phyloP scores from a whole-genome alignment of 2,329 filamentous ascomycete species.

The Leptosphaerulina australis region DNA sequence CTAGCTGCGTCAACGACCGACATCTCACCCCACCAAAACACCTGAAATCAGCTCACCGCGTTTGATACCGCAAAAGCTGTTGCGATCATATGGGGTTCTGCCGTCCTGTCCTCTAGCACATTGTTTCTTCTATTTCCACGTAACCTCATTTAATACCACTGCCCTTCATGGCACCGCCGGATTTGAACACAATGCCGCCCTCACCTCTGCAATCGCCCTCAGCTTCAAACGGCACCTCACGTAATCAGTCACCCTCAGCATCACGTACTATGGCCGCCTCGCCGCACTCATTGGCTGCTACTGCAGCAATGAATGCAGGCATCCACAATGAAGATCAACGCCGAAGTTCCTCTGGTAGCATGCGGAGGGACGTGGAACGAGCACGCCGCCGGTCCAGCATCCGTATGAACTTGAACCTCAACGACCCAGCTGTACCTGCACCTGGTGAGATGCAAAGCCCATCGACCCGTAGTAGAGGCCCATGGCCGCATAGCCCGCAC shows the following conservation, averaged over 20 bases:
- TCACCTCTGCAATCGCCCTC: slow-evolving; percentile 52
- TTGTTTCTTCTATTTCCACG: background rate
- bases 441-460: slow-evolving; percentile 70
- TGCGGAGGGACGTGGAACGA: slow-evolving; percentile 48
- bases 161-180: slow-evolving; percentile 56
- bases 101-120: background rate
- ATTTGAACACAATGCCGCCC: slow-evolving; percentile 65
- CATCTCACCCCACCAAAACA: slow-evolving; percentile 7
- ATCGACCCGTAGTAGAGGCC: slow-evolving; percentile 26
- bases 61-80: slow-evolving; percentile 2
- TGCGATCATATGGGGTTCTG: slow-evolving; percentile 10
- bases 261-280: slow-evolving; percentile 61
- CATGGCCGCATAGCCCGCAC: slow-evolving; percentile 46
- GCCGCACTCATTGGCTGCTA: slow-evolving; percentile 74
- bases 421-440: slow-evolving; percentile 70
- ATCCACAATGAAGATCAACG: slow-evolving; percentile 65
- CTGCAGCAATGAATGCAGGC: slow-evolving; percentile 78
- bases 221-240: slow-evolving; percentile 28
- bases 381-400: slow-evolving; percentile 70
- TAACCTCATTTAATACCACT: slow-evolving; percentile 20
- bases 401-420: slow-evolving; percentile 74
- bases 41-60: slow-evolving; percentile 14
- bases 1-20: background rate
- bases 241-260: slow-evolving; percentile 43
- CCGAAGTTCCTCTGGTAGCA: slow-evolving; percentile 57